Evolutionary conservation across 1,284 basidiomycete genomes (phyloP).

Genomic region (Tilletia caries): DNA sequence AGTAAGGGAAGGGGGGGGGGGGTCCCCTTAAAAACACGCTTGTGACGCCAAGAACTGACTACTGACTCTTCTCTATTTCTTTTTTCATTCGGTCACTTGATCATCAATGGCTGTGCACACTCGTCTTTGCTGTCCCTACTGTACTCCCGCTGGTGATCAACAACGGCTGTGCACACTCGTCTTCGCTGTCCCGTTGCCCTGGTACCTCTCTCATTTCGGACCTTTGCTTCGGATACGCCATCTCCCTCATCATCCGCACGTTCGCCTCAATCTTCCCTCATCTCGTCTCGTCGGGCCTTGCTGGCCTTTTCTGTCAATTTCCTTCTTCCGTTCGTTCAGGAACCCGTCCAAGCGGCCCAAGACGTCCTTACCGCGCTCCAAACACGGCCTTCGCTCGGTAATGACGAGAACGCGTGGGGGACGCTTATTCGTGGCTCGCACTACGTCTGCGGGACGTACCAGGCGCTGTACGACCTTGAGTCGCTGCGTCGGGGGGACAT

Average conservation of each 20-base stretch:
- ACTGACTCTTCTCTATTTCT: too few species aligned
- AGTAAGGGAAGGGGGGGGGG: too few species aligned
- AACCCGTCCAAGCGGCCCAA: conserved; percentile 29
- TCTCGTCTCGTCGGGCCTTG: not conserved
- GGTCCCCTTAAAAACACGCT: too few species aligned
- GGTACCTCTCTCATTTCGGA: not conserved
- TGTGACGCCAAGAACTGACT: too few species aligned
- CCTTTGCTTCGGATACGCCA: not conserved
- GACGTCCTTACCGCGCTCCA: conserved; percentile 35
- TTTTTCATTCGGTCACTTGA: too few species aligned
- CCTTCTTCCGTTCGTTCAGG: not conserved
- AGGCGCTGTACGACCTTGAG: conserved; percentile 38
- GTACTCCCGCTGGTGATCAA: too few species aligned
- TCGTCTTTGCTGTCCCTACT: too few species aligned
- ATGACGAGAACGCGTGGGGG: conserved; percentile 38
- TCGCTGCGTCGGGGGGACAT: conserved; percentile 23
- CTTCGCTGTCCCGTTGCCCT: not conserved
- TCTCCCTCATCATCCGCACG: not conserved
- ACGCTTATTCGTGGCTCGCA: conserved; percentile 40
- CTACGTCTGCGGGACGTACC: conserved; percentile 37
- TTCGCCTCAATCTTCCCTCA: too few species aligned
- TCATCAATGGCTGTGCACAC: too few species aligned
- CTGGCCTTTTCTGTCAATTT: not conserved
- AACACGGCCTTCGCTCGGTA: conserved; percentile 30
- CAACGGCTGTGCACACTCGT: too few species aligned